Conservation (phyloP, 2,329 filamentous ascomycete species). For the Calonectria hawksworthii region DNA sequence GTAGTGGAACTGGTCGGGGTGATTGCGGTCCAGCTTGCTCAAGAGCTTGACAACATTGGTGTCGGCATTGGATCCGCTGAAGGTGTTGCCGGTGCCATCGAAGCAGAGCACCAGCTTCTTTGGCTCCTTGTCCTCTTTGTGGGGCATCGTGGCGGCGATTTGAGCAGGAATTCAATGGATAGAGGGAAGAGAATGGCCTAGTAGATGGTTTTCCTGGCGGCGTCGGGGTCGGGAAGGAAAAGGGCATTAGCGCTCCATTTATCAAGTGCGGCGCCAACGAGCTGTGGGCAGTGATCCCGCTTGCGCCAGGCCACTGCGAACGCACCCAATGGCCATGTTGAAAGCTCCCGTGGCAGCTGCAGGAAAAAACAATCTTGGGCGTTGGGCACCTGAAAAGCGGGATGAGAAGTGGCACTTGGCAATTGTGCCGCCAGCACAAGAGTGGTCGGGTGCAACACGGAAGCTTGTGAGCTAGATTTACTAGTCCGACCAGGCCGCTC, state of each 20-base stretch:
- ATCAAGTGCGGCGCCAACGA: background rate
- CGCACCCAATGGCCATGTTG: background rate
- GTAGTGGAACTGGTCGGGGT: constrained; percentile 61
- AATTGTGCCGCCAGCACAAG: background rate
- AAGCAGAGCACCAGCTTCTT: constrained; percentile 64
- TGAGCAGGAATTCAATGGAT: background rate
- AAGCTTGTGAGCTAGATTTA: background rate
- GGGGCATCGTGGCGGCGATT: constrained; percentile 8
- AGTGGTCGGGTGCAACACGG: background rate
- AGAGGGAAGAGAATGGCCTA: background rate
- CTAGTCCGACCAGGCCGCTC: background rate
- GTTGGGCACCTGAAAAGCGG: background rate
- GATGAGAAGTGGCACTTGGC: background rate
- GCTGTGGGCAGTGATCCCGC: background rate
- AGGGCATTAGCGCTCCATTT: background rate
- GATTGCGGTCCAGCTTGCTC: constrained; percentile 60
- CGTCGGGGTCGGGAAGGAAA: background rate
- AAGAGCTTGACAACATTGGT: constrained; percentile 69
- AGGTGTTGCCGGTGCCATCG: constrained; percentile 63
- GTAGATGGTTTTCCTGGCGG: background rate
- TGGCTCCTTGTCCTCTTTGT: background rate
- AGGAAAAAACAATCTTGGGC: no score
- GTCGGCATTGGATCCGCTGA: constrained; percentile 62
- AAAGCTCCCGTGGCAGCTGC: no score
- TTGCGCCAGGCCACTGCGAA: background rate